Conservation (phyloP, 2,329 filamentous ascomycete genomes). For the Aschersonia sp. region DNA sequence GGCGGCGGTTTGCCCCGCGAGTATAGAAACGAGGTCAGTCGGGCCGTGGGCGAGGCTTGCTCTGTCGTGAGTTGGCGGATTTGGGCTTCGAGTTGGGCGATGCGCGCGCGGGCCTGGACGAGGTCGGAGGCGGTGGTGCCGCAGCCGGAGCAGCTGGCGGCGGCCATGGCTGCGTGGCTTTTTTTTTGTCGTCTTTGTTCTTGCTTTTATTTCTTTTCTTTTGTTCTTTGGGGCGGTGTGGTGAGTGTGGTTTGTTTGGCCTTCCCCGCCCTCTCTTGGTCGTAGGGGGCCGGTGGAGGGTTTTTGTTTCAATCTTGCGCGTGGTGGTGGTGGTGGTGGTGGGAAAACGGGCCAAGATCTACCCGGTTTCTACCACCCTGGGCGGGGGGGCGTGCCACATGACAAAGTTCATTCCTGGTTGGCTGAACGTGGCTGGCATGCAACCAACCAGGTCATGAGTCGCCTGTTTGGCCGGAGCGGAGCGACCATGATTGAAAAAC, state of each 20-base stretch:
- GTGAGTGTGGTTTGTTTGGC: not conserved
- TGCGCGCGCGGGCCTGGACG: slow-evolving; percentile 40
- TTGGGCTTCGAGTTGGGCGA: slow-evolving; percentile 57
- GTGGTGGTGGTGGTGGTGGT: too few species aligned
- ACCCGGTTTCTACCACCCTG: too few species aligned
- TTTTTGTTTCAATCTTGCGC: too few species aligned
- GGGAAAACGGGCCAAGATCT: too few species aligned
- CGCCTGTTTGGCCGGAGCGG: too few species aligned
- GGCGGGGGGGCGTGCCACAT: too few species aligned
- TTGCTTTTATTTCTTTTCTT: not conserved
- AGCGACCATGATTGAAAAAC: too few species aligned
- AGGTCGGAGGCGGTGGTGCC: slow-evolving; percentile 26
- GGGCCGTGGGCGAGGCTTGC: slow-evolving; percentile 4
- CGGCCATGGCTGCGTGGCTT: not conserved
- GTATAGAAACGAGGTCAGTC: slow-evolving; percentile 28
- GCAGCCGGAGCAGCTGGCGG: slow-evolving; percentile 25
- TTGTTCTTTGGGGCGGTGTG: not conserved
- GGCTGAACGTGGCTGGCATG: too few species aligned
- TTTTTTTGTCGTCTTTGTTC: slow-evolving; percentile 7
- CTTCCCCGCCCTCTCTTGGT: not conserved
- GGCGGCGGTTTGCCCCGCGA: slow-evolving; percentile 26
- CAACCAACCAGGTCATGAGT: too few species aligned
- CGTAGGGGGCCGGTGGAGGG: too few species aligned
- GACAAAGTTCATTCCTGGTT: too few species aligned
- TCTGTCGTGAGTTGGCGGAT: slow-evolving; percentile 58